Conservation (phyloP, 768 basidiomycete genomes). For the Coprinopsis strossmayeri region DNA sequence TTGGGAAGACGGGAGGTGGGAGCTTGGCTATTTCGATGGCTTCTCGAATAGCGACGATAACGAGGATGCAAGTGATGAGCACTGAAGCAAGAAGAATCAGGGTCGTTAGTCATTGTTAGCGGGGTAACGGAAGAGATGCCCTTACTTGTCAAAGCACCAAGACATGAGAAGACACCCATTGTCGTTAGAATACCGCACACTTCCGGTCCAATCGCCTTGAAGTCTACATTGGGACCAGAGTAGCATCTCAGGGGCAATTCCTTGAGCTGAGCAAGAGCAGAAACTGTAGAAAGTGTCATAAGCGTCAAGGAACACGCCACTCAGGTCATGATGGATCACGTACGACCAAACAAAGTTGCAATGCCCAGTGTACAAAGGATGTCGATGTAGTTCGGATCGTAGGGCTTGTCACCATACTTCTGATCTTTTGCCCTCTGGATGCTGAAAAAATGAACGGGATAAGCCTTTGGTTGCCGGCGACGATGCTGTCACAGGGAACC, state of each 20-base stretch:
- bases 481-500: neutral
- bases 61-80: slow-evolving; percentile 19
- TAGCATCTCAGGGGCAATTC: slow-evolving; percentile 22
- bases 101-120: neutral
- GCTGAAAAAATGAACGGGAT: slow-evolving; percentile 7
- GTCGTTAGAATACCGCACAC: slow-evolving; percentile 20
- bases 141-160: slow-evolving; percentile 21
- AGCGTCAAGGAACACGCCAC: neutral
- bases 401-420: slow-evolving; percentile 14
- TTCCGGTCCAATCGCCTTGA: slow-evolving; percentile 17
- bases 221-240: slow-evolving; percentile 17
- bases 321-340: slow-evolving; percentile 3
- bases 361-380: slow-evolving; percentile 19
- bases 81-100: slow-evolving; percentile 13
- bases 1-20: slow-evolving; percentile 23
- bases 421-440: slow-evolving; percentile 22
- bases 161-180: slow-evolving; percentile 22
- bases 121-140: neutral
- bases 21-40: slow-evolving; percentile 21
- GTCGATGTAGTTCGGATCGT: slow-evolving; percentile 21
- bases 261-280: slow-evolving; percentile 19
- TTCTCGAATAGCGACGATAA: slow-evolving; percentile 18
- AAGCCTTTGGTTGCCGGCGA: neutral
- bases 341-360: slow-evolving; percentile 20
- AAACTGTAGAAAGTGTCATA: slow-evolving; percentile 14